Evolutionary conservation across 2,329 filamentous ascomycete species (phyloP).

Genomic region (Talaromyces amestolkiae): DNA sequence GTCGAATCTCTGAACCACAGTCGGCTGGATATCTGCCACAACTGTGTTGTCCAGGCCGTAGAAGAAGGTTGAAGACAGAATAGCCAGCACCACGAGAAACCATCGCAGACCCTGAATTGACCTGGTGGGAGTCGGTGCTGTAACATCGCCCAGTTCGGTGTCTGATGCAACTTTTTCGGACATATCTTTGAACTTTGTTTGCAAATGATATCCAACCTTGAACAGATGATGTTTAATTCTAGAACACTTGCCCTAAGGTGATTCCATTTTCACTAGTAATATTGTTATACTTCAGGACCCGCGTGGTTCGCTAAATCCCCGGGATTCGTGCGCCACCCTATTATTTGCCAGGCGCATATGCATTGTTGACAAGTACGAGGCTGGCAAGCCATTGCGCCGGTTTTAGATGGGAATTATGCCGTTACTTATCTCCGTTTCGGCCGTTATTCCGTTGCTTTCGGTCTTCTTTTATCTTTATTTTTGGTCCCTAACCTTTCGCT

Average conservation of each 20-base stretch:
- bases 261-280: background rate
- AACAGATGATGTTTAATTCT: background rate
- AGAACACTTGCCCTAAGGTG: background rate
- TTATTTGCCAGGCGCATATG: background rate
- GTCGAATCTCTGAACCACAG: slow-evolving; percentile 40
- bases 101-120: background rate
- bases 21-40: slow-evolving; percentile 48
- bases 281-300: background rate
- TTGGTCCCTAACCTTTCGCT: background rate
- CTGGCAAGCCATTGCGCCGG: background rate
- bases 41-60: slow-evolving; percentile 48
- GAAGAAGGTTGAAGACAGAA: slow-evolving; percentile 40
- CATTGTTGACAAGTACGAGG: background rate
- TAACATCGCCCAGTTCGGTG: background rate
- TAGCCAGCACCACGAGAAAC: slow-evolving; percentile 12
- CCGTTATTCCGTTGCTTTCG: background rate
- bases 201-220: background rate
- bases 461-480: background rate
- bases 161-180: background rate
- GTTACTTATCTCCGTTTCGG: background rate
- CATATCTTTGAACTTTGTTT: background rate
- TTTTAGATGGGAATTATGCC: background rate
- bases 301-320: background rate
- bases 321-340: background rate
- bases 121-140: background rate